phyloP scores from a whole-genome alignment of 2,329 filamentous ascomycete genomes.

The Aspergillus hortae region DNA sequence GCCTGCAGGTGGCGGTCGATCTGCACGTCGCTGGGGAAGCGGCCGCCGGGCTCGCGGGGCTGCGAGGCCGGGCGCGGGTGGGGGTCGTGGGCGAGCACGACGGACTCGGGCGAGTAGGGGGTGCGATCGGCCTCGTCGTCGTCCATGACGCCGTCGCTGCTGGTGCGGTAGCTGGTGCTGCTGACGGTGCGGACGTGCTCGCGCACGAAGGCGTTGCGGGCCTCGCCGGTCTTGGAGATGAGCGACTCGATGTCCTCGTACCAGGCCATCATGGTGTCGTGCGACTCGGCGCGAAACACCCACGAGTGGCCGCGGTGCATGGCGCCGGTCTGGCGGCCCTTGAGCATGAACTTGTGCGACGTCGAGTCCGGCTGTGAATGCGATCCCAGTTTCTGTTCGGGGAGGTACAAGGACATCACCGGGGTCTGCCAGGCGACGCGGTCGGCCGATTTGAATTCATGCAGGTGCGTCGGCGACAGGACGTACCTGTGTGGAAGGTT shows the following conservation, averaged over 20 bases:
- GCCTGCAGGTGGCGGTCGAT: conserved; percentile 81
- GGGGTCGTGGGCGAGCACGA: conserved; percentile 32
- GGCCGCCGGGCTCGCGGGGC: conserved; percentile 79
- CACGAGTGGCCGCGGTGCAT: conserved; percentile 79
- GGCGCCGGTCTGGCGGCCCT: conserved; percentile 86
- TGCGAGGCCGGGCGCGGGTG: conserved; percentile 32
- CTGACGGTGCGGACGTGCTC: conserved; percentile 76
- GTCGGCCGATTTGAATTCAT: conserved; percentile 98
- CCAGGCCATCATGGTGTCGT: conserved; percentile 97
- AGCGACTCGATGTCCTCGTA: conserved; percentile 89
- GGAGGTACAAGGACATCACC: conserved; percentile 92
- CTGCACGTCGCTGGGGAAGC: conserved; percentile 92
- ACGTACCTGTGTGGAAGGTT: conserved; percentile 67
- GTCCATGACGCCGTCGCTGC: conserved; percentile 73
- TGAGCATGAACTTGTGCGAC: conserved; percentile 97
- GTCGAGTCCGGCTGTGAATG: conserved; percentile 78
- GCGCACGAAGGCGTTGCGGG: conserved; percentile 81
- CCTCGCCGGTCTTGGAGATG: conserved; percentile 83
- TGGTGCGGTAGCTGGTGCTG: conserved; percentile 57
- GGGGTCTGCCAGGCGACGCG: conserved; percentile 77
- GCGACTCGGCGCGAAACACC: conserved; percentile 65
- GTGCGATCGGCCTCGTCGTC: conserved; percentile 67
- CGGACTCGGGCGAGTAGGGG: conserved; percentile 60
- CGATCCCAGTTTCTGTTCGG: conserved; percentile 91
- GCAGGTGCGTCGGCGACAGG: conserved; percentile 89